Evolutionary conservation across 2,329 filamentous ascomycete genomes (phyloP).

Genomic region (Orbilia javanica): DNA sequence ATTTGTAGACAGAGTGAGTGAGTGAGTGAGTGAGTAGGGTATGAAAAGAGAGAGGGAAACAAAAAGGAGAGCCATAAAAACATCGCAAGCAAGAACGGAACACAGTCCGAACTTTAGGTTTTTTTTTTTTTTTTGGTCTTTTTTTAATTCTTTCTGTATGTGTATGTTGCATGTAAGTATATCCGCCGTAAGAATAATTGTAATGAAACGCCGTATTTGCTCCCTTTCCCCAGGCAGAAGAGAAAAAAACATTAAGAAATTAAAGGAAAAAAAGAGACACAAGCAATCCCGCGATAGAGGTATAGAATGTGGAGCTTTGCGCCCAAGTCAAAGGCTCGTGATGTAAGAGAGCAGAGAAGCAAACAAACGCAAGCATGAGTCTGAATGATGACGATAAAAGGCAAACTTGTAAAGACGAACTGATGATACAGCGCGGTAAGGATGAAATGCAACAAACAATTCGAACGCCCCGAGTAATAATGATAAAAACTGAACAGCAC

Average conservation of each 20-base stretch:
- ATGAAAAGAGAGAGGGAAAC: not conserved
- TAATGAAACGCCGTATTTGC: slow-evolving; percentile 24
- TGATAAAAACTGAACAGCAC: not conserved
- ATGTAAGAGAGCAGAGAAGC: not conserved
- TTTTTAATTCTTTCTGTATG: not conserved
- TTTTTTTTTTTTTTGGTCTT: slow-evolving; percentile 1
- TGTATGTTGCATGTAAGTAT: not conserved
- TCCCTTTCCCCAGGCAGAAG: slow-evolving; percentile 5
- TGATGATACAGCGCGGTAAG: slow-evolving; percentile 14
- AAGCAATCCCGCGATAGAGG: slow-evolving; percentile 24
- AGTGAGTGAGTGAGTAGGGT: no score
- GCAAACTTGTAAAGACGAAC: not conserved
- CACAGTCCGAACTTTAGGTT: not conserved
- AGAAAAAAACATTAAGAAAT: slow-evolving; percentile 18
- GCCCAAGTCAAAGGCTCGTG: slow-evolving; percentile 13
- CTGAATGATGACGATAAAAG: not conserved
- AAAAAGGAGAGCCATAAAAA: slow-evolving; percentile 17
- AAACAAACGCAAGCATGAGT: not conserved
- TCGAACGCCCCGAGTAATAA: slow-evolving; percentile 9
- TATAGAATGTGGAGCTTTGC: slow-evolving; percentile 14
- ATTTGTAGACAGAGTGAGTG: not conserved
- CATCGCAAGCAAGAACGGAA: not conserved
- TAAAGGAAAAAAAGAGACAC: slow-evolving; percentile 3
- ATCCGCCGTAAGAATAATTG: slow-evolving; percentile 15
- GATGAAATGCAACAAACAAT: not conserved